Base-by-base conservation (phyloP, 2,329 filamentous ascomycete genomes). In the Huntiella savannae region DNA sequence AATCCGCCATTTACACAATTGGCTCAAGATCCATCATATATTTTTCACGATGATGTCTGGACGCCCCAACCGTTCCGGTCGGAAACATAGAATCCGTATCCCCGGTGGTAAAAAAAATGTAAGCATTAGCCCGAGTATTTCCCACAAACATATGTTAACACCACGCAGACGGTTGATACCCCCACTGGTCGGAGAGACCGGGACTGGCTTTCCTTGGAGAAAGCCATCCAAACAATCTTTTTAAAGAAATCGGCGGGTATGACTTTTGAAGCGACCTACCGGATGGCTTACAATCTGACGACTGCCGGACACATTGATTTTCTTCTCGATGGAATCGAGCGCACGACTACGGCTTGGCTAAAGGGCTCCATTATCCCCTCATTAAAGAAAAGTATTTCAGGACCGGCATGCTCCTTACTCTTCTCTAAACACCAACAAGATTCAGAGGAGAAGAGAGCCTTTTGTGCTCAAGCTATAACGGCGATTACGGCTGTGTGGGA, bases 221-320 rank as follows among this genome's bases (percentile, higher is more conserved):
- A 17, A 15, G 86, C 88, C 3, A 73, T 98, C 45, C 70, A 68
- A 48, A 83, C 94, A 57, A 96, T 98, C 43, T 87, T 96, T 63
- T 82, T 77, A 49, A 87, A 92, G 60, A 91, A 93, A 59, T 86
- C 86, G 50, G 92, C 86, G 7, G 71, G 73, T 12, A 73, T 98
- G 2, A 94, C 87, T 1, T 98, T 95, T 64, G 91, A 98, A 61
- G 82, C 93, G 56, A 73, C 98, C 1, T 98, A 98, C 63, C 81
- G 91, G 49, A 82, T 82, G 46, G 83, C 85, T 4, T 98, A 98
- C 63, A 88, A 91, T 60, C 83, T 96, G 15, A 88, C 96, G 1
- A 65, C 95, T 33, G 82, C 81, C 62, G 92, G 88, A 63, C 80
- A 86, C 54, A 87, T 87, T 19, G 75, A 82, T 33, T 67, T 78